Evolutionary conservation across 495 filamentous ascomycete genomes (phyloP).

Genomic region (Aspergillus sclerotioniger): DNA sequence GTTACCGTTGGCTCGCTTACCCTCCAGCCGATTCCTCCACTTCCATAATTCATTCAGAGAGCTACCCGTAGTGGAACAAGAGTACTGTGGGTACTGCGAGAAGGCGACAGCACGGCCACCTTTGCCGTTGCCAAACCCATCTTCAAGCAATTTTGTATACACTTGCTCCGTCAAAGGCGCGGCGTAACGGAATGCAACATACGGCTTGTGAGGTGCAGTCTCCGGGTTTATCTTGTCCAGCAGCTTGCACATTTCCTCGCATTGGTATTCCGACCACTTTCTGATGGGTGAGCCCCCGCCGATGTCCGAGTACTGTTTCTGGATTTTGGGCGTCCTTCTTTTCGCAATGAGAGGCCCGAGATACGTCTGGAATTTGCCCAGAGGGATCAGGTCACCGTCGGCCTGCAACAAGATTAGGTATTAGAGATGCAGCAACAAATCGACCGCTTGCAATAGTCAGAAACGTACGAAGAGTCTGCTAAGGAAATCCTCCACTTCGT

Average conservation of each 20-base stretch:
- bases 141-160: slow-evolving; percentile 75
- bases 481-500: slow-evolving; percentile 90
- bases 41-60: slow-evolving; percentile 97
- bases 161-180: slow-evolving; percentile 91
- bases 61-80: slow-evolving; percentile 96
- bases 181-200: slow-evolving; percentile 98
- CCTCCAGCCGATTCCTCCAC: slow-evolving; percentile 86
- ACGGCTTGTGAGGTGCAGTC: slow-evolving; percentile 95
- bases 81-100: slow-evolving; percentile 98
- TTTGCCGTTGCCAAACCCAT: slow-evolving; percentile 84
- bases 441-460: not conserved
- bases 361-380: slow-evolving; percentile 88
- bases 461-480: slow-evolving; percentile 81
- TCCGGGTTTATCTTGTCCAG: slow-evolving; percentile 86
- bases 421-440: slow-evolving; percentile 1
- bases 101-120: slow-evolving; percentile 94
- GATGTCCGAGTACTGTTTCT: slow-evolving; percentile 91
- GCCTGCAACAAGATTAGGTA: slow-evolving; percentile 49
- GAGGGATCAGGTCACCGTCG: slow-evolving; percentile 93
- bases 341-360: slow-evolving; percentile 82
- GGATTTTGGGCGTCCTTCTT: slow-evolving; percentile 90
- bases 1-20: slow-evolving; percentile 55
- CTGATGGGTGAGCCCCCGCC: slow-evolving; percentile 96
- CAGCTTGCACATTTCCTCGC: slow-evolving; percentile 90
- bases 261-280: slow-evolving; percentile 96